Evolutionary conservation across 495 filamentous ascomycete species (phyloP), one percentile per base, ranked within the genome.

Genomic region (Tuber borchii): DNA sequence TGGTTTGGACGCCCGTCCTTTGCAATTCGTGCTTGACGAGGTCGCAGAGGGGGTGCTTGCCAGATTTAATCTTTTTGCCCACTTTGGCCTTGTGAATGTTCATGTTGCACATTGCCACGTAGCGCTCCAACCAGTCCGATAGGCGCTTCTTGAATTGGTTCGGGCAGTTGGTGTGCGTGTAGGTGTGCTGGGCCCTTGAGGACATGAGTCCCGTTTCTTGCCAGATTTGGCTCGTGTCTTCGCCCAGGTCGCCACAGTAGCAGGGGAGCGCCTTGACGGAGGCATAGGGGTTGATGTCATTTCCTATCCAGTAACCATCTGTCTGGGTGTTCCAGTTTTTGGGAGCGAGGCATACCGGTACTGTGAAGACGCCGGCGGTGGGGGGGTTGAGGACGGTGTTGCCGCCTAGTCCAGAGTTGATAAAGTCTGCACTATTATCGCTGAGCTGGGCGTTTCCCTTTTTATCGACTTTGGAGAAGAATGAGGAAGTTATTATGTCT

Each of bases 281-380:
- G 44, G 70, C 75, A 44, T 71, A 74, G 8, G 51, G 70, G 17
- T 82, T 22, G 43, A 77, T 42, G 68, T 82, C 80, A 12, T 75
- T 42, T 3, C 71, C 40, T 19, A 79, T 48, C 12, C 72, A 73
- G 17, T 75, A 69, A 56, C 73, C 78, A n/a, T 71, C 70, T 46
- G 77, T 82, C 22, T 39, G 77, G n/a, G 80, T 74, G 39, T 82
- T 82, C 81, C 81, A 82, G 61, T 82, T 82, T 51, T 79, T 79
- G 7, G 77, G 75, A 19, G 74, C 74, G 68, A 79, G 71, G 65
- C 80, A 82, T 22, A 82, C 75, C 7, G 81, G 80, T 34, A 82
- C n/a, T 20, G 80, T 82, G 48, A 82, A 82, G 69, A 80, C 69
- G 10, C 81, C 81, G 17, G 80, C 73, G 7, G 73, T 73, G 17